These are phyloP conservation scores for Backusella mclennaniae DNA, from an alignment of 192 early-diverging fungal species.

Conservation along the genomic window DNA sequence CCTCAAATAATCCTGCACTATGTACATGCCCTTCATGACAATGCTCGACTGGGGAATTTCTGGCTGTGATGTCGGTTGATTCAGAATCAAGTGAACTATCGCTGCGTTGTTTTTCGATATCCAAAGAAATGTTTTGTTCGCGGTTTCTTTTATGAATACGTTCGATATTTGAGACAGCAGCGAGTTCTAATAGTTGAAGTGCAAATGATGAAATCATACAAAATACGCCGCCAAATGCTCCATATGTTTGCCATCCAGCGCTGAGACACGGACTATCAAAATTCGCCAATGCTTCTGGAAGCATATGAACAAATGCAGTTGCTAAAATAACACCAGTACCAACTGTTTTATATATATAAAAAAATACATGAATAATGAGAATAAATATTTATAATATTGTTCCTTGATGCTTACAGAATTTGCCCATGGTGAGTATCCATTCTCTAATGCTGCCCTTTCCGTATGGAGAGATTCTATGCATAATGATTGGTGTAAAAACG, in stretches of 20 bases:
- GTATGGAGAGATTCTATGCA: conserved; percentile 20
- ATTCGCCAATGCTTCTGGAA: conserved; percentile 53
- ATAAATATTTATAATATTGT: neutral
- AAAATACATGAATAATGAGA: neutral
- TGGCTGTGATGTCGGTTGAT: neutral
- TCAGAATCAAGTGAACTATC: neutral
- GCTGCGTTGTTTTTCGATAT: conserved; percentile 9
- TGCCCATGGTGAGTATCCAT: conserved; percentile 25
- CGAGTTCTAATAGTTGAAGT: conserved; percentile 66
- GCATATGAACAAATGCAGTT: conserved; percentile 79
- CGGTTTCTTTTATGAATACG: neutral
- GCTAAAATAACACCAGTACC: conserved; percentile 70
- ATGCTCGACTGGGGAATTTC: neutral
- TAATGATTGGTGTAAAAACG: conserved; percentile 30
- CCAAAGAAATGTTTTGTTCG: conserved; percentile 6
- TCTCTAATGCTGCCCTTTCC: conserved; percentile 23
- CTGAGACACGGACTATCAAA: conserved; percentile 60
- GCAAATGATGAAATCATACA: conserved; percentile 63
- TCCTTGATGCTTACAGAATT: conserved; percentile 31
- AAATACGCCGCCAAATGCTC: conserved; percentile 53
- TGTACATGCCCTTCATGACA: conserved; percentile 18
- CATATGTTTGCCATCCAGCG: conserved; percentile 39
- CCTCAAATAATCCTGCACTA: conserved; percentile 19
- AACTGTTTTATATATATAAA: conserved; percentile 5
- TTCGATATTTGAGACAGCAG: conserved; percentile 35